These are phyloP conservation scores for Trypanosoma boissoni DNA, from an alignment of 208 protist species.

Conservation along the genomic window DNA sequence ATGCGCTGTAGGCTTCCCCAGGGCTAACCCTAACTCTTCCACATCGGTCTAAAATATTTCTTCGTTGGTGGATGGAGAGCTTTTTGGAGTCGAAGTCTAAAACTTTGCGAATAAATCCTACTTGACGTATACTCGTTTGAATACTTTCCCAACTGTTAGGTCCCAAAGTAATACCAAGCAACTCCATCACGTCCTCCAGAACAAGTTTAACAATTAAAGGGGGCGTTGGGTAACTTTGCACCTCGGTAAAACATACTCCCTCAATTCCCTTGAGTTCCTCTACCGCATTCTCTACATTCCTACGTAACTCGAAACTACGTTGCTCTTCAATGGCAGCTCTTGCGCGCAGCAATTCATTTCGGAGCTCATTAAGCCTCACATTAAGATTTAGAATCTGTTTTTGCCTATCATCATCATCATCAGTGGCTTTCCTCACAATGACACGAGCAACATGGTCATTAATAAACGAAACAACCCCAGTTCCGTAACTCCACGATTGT, in stretches of 20 bases:
- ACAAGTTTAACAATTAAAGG: slow-evolving; percentile 25
- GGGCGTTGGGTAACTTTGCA: slow-evolving; percentile 28
- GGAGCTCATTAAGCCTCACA: slow-evolving; percentile 3
- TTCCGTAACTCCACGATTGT: slow-evolving; percentile 7
- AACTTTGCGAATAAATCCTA: slow-evolving; percentile 36
- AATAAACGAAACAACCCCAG: slow-evolving; percentile 20
- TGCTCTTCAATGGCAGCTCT: slow-evolving; percentile 12
- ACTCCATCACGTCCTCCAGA: slow-evolving; percentile 34
- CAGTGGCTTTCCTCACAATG: slow-evolving; percentile 8
- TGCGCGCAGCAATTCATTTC: slow-evolving; percentile 5
- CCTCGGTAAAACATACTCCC: slow-evolving; percentile 29
- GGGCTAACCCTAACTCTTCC: slow-evolving; percentile 14
- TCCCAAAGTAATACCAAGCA: slow-evolving; percentile 26
- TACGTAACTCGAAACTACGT: slow-evolving; percentile 12
- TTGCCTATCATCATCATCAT: slow-evolving; percentile 5
- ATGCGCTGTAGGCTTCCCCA: slow-evolving; percentile 29
- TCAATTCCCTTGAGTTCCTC: slow-evolving; percentile 32
- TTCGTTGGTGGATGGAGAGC: slow-evolving; percentile 14
- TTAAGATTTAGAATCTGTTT: slow-evolving; percentile 2
- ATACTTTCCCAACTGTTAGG: slow-evolving; percentile 24
- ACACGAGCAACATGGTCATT: slow-evolving; percentile 18
- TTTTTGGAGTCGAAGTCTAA: slow-evolving; percentile 33
- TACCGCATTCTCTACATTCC: slow-evolving; percentile 26
- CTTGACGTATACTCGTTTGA: slow-evolving; percentile 20
- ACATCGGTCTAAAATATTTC: slow-evolving; percentile 29